These are phyloP conservation scores for Adansonia madagascariensis DNA, from an alignment of 441 rosid genomes.

Conservation along the genomic window DNA sequence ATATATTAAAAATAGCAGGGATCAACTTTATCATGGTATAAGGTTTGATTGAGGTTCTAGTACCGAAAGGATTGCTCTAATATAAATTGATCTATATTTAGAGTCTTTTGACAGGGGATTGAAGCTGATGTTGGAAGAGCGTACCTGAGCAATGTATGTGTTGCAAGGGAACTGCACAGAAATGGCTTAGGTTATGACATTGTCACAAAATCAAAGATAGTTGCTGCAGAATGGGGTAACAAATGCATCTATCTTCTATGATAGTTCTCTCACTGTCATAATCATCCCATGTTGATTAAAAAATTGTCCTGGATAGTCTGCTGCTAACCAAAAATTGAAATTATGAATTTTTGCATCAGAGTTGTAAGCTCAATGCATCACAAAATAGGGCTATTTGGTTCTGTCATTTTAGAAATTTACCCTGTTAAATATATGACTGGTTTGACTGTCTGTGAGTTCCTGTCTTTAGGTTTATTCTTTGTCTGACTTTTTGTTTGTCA, in stretches of 20 bases:
- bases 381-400: background rate
- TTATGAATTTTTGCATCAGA: background rate
- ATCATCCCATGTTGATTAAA: background rate
- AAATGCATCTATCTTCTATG: background rate
- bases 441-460: background rate
- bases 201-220: constrained; percentile 58
- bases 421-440: background rate
- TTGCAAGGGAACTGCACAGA: constrained; percentile 81
- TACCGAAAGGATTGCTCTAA: background rate
- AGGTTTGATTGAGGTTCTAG: background rate
- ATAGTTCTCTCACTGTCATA: background rate
- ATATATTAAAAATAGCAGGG: background rate
- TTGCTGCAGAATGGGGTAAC: constrained; percentile 86
- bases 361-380: background rate
- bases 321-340: background rate
- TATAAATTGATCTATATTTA: background rate
- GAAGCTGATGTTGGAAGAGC: constrained; percentile 78
- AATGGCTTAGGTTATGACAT: constrained; percentile 77
- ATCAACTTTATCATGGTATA: background rate
- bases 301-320: background rate
- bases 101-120: constrained; percentile 50
- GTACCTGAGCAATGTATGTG: constrained; percentile 89
- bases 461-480: background rate
- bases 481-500: background rate
- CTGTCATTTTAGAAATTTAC: background rate